phyloP scores from a whole-genome alignment of 2,329 filamentous ascomycete genomes.

The Fusarium mundagurra region DNA sequence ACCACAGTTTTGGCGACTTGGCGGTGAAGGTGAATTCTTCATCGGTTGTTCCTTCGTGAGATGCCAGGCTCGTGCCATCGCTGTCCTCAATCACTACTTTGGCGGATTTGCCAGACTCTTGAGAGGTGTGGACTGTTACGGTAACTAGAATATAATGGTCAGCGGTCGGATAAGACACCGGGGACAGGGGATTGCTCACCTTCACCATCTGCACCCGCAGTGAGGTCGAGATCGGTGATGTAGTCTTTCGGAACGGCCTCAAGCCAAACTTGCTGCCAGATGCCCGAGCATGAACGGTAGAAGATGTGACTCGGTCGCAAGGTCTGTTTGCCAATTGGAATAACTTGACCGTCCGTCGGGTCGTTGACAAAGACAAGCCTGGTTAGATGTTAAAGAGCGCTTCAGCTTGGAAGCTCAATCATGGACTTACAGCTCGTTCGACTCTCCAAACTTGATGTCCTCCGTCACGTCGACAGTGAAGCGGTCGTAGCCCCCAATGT shows the following conservation, averaged over 20 bases:
- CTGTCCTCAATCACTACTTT: background rate
- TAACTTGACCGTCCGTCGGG: constrained; percentile 69
- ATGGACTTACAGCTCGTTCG: constrained; percentile 16
- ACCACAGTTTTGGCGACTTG: constrained; percentile 68
- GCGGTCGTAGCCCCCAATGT: constrained; percentile 25
- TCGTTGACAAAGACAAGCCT: constrained; percentile 68
- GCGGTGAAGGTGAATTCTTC: constrained; percentile 65
- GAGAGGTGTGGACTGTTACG: constrained; percentile 3
- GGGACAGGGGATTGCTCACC: background rate
- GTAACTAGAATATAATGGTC: background rate
- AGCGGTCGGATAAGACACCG: rapidly evolving
- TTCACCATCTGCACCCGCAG: constrained; percentile 55
- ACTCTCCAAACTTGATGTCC: constrained; percentile 8
- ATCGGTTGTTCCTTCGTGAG: constrained; percentile 51
- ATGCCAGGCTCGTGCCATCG: constrained; percentile 1
- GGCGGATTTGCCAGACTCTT: background rate
- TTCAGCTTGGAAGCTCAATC: rapidly evolving
- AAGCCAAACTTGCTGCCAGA: constrained; percentile 80
- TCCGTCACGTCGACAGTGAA: constrained; percentile 20
- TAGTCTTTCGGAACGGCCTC: constrained; percentile 67
- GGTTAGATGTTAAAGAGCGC: background rate
- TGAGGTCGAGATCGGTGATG: constrained; percentile 67
- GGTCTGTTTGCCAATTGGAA: constrained; percentile 74
- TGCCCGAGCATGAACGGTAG: constrained; percentile 77
- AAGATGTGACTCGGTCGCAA: constrained; percentile 70